phyloP scores from a whole-genome alignment of 1,284 basidiomycete species.

The Phylloporus sp. region DNA sequence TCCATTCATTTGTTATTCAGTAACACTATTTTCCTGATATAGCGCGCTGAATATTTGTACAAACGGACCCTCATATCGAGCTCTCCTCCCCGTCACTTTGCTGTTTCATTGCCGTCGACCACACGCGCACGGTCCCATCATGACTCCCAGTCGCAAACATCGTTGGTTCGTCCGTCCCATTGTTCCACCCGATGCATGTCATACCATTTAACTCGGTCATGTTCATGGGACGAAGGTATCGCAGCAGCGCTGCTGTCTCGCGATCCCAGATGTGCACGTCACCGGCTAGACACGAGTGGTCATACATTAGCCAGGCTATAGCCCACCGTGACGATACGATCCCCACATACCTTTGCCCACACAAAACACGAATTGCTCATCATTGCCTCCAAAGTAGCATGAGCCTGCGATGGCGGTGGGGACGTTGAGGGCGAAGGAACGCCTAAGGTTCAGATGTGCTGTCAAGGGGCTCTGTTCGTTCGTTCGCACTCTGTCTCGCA shows the following conservation, averaged over 20 bases:
- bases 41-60: no score
- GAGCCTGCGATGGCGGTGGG: slow-evolving; percentile 77
- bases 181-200: slow-evolving; percentile 80
- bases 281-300: slow-evolving; percentile 50
- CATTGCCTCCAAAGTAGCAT: slow-evolving; percentile 77
- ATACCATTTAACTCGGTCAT: slow-evolving; percentile 55
- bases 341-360: slow-evolving; percentile 68
- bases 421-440: slow-evolving; percentile 71
- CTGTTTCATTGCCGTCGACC: slow-evolving; percentile 47
- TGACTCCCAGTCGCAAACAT: slow-evolving; percentile 82
- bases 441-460: slow-evolving; percentile 56
- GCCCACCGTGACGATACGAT: background rate
- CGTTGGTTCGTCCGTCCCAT: slow-evolving; percentile 61
- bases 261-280: slow-evolving; percentile 87
- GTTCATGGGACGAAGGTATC: slow-evolving; percentile 60
- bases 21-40: no score
- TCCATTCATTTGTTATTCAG: no score
- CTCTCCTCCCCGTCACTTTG: slow-evolving; percentile 12
- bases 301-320: background rate
- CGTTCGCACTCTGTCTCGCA: slow-evolving; percentile 49
- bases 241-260: slow-evolving; percentile 69
- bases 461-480: slow-evolving; percentile 37
- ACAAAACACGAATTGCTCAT: slow-evolving; percentile 69
- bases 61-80: no score
- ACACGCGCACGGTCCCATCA: slow-evolving; percentile 72